Evolutionary conservation across 768 basidiomycete species (phyloP), one percentile per base, ranked within the genome.

Genomic region (Pleurotus pulmonarius): DNA sequence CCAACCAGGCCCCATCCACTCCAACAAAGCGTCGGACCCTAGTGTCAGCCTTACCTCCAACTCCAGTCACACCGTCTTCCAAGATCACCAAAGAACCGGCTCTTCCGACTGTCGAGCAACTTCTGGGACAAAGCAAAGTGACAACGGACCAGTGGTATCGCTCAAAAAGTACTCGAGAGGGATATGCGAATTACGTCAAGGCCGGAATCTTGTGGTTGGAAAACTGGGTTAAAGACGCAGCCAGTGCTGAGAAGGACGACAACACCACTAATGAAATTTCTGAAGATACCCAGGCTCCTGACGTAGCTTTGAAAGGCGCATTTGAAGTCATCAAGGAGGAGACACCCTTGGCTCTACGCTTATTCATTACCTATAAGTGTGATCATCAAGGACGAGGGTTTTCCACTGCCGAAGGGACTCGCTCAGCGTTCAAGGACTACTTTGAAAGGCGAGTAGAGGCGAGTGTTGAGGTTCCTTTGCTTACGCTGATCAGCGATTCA

Each of bases 121-220:
- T 61, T 18, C 62, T 61, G 26, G 48, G 40, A 20, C 56, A 60
- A 40, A 62, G 59, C 53, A 45, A 46, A 44, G 24, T 56, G 29
- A 64, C 63, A 12, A 61, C 58, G 4, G 63, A 63, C 20, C 49
- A 64, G 8, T 64, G 63, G 63, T 62, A 58, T 57, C 57, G 59
- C 55, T 58, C 61, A 2, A n/a, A 48, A 18, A 41, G 56, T 3
- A 64, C 63, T 18, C 60, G 53, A 39, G 55, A 56, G 13, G 59
- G 58, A 8, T 64, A 64, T 37, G 60, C 53, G 5, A 64, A 59
- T 26, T 64, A 64, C 37, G 61, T 64, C 45, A 62, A 64, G 39
- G 55, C 41, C 48, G 61, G 61, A n/a, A 62, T 60, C 34, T 39
- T 13, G 9, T 56, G 57, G 57, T 29, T 64, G 18, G 43, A 53